Conservation (phyloP, 169 alveolate genomes). For the Plasmodium vinckei region DNA sequence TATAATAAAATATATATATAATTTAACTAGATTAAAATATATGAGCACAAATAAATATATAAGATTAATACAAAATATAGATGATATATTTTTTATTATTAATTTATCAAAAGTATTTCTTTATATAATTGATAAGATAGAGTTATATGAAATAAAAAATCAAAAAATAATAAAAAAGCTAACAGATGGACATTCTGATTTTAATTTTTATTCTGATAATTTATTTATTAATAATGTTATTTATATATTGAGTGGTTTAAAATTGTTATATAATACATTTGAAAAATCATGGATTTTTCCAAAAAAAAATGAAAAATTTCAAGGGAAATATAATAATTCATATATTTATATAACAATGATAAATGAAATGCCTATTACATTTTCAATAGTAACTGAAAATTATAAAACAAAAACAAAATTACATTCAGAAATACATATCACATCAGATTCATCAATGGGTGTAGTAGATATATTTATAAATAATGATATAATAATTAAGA, state of each 20-base stretch:
- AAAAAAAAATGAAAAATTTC: conserved; percentile 17
- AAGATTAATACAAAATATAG: neutral
- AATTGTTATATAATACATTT: conserved; percentile 5
- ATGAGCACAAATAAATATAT: conserved; percentile 2
- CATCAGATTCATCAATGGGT: neutral
- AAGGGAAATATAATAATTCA: conserved; percentile 10
- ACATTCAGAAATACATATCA: conserved; percentile 1
- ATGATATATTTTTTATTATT: conserved; percentile 22
- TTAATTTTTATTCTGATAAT: neutral
- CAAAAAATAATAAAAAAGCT: neutral
- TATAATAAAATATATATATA: conserved; percentile 13
- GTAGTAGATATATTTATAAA: neutral
- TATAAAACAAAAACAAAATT: conserved; percentile 5
- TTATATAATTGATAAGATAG: conserved; percentile 1
- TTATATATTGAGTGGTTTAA: neutral
- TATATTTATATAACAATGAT: conserved; percentile 4
- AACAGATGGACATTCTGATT: neutral
- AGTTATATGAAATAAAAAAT: neutral
- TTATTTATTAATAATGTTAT: conserved; percentile 22
- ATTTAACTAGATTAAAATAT: conserved; percentile 5
- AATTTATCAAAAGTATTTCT: conserved; percentile 22
- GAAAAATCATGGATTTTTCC: conserved; percentile 8
- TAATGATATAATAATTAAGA: conserved; percentile 9
- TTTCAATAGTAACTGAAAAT: conserved; percentile 11
- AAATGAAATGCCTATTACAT: neutral